These are phyloP conservation scores for Taphrina sp. DNA, from an alignment of 1,139 yeast genomes.

Conservation along the genomic window DNA sequence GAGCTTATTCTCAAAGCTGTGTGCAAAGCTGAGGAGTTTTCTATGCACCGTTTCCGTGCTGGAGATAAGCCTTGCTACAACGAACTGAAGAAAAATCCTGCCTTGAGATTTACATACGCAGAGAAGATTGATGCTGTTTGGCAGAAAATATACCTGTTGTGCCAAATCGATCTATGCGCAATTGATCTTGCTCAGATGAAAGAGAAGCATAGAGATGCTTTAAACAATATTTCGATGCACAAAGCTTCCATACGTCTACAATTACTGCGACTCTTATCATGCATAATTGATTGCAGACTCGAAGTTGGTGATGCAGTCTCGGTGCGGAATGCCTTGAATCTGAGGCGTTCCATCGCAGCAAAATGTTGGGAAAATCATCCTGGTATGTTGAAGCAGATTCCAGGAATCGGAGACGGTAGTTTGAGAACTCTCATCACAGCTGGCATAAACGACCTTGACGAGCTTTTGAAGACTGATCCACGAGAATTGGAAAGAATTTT, in stretches of 20 bases:
- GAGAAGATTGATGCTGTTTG: conserved; percentile 42
- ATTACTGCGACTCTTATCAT: conserved; percentile 47
- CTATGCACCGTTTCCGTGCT: conserved; percentile 47
- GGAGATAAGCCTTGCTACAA: conserved; percentile 50
- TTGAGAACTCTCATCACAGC: conserved; percentile 47
- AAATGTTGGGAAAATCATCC: conserved; percentile 54
- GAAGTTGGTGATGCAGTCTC: conserved; percentile 49
- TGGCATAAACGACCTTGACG: conserved; percentile 43
- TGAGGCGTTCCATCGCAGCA: conserved; percentile 48
- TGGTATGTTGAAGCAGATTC: conserved; percentile 50
- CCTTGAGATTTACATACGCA: conserved; percentile 44
- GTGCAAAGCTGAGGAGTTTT: conserved; percentile 47
- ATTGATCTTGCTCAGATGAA: conserved; percentile 49
- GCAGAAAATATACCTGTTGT: conserved; percentile 17
- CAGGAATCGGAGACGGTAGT: conserved; percentile 49
- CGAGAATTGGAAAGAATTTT: conserved; percentile 48
- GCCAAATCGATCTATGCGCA: conserved; percentile 43
- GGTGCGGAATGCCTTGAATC: conserved; percentile 44
- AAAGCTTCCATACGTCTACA: conserved; percentile 48
- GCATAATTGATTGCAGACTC: conserved; percentile 50
- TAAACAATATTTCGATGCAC: conserved; percentile 49
- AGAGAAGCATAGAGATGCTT: conserved; percentile 46
- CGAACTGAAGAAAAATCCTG: conserved; percentile 48
- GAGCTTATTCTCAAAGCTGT: conserved; percentile 32
- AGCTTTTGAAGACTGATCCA: conserved; percentile 43